phyloP scores from a whole-genome alignment of 495 filamentous ascomycete species.

The Tirmania nivea region DNA sequence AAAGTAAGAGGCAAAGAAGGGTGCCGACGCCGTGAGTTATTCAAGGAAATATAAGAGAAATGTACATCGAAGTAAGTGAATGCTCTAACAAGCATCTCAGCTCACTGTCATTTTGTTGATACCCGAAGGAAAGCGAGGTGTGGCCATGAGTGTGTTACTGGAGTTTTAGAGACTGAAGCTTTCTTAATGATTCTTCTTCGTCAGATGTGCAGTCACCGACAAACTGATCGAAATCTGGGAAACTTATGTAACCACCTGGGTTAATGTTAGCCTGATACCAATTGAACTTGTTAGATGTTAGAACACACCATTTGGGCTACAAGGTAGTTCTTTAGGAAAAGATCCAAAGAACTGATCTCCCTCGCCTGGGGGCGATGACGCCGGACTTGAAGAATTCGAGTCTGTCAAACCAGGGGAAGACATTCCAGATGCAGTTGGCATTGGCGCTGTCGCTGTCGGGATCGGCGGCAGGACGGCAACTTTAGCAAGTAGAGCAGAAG shows the following conservation, averaged over 20 bases:
- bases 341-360: conserved; percentile 16
- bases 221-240: conserved; percentile 27
- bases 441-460: conserved; percentile 12
- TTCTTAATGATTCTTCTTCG: conserved; percentile 8
- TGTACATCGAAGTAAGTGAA: too few species aligned
- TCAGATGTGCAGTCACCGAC: conserved; percentile 13
- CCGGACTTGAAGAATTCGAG: conserved; percentile 14
- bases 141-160: too few species aligned
- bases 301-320: conserved; percentile 17
- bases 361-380: conserved; percentile 18
- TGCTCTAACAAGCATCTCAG: too few species aligned
- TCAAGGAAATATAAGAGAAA: too few species aligned
- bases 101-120: too few species aligned
- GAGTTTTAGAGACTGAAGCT: too few species aligned
- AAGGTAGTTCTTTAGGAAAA: conserved; percentile 14
- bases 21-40: too few species aligned
- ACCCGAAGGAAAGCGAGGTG: too few species aligned
- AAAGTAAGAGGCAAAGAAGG: too few species aligned
- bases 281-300: neutral
- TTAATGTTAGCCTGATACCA: conserved; percentile 6
- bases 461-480: conserved; percentile 13
- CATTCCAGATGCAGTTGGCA: conserved; percentile 13
- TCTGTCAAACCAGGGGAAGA: conserved; percentile 8
- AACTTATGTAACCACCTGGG: conserved; percentile 27
- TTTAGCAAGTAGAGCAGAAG: conserved; percentile 15